Base-by-base conservation (phyloP, 192 early-diverging fungal species). In the Podila verticillata region DNA sequence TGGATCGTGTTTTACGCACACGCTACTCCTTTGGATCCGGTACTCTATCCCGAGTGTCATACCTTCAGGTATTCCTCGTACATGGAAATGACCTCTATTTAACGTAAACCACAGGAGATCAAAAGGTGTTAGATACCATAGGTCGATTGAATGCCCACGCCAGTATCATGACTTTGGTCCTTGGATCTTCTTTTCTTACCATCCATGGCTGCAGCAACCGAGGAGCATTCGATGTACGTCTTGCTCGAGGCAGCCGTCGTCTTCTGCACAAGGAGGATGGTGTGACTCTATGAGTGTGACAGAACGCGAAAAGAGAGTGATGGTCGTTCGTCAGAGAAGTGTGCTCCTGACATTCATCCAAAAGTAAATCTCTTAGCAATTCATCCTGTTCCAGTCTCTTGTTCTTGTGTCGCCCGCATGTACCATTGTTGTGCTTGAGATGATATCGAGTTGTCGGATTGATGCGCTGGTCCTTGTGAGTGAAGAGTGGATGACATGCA, bases 191-290 rank as follows among this genome's bases (percentile, higher is more conserved):
- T 15, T 47, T 36, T 4, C 57, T 51, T 80, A 80, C 77, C 77
- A 60, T 80, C 77, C 77, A 80, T 80, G n/a, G 77, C 77, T 34
- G 20, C n/a, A n/a, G 77, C 77, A 2, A 80, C 77, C 12, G 77
- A 80, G 29, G 49, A 3, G 29, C 77, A 80, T 44, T 80, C 77
- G 65, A 80, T 65, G 20, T 80, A 80, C 20, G 77, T 72, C 68
- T 80, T 80, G 70, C 77, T 80, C 4, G 77, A 72, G 31, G 69
- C 49, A 1, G 77, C 64, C 7, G 66, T 34, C 15, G 77, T 80
- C 57, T 80, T 80, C 30, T 80, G 77, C 26, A 80, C 57, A 19
- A 80, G 70, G 32, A 80, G 77, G 34, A 80, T 80, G 5, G 77
- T 80, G 48, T 80, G 77, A 65, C 77, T 80, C 77, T 80, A 68